Conservation (phyloP, 2,329 filamentous ascomycete species). For the Exophiala mesophila region DNA sequence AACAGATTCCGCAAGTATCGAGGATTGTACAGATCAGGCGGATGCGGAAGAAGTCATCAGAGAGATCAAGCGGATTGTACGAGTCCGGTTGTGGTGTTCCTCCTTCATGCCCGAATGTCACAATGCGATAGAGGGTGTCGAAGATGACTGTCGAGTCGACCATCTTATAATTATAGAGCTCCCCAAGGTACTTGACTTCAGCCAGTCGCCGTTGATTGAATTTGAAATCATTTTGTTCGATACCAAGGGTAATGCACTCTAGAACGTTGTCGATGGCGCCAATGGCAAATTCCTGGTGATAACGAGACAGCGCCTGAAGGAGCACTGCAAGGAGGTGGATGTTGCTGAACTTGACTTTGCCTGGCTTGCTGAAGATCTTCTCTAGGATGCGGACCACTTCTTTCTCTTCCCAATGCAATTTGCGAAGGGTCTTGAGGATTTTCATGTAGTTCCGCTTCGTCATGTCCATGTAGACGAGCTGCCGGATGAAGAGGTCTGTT, state of each 20-base stretch:
- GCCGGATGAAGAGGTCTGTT: slow-evolving; percentile 86
- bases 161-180: slow-evolving; percentile 97
- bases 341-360: slow-evolving; percentile 96
- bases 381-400: slow-evolving; percentile 76
- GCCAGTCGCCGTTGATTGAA: slow-evolving; percentile 92
- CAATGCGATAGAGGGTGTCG: slow-evolving; percentile 87
- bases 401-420: slow-evolving; percentile 93
- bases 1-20: slow-evolving; percentile 94
- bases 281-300: slow-evolving; percentile 87
- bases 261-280: slow-evolving; percentile 87
- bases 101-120: slow-evolving; percentile 82
- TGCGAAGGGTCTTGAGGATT: slow-evolving; percentile 87
- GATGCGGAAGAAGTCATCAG: slow-evolving; percentile 94
- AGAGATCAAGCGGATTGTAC: slow-evolving; percentile 72
- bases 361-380: slow-evolving; percentile 92
- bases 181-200: slow-evolving; percentile 92
- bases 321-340: slow-evolving; percentile 90
- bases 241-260: slow-evolving; percentile 78
- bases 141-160: slow-evolving; percentile 94
- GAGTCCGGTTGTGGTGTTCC: slow-evolving; percentile 76
- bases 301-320: slow-evolving; percentile 79
- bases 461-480: slow-evolving; percentile 88
- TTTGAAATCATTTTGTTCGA: slow-evolving; percentile 96
- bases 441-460: slow-evolving; percentile 92
- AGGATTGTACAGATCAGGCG: slow-evolving; percentile 82